Evolutionary conservation across 192 early-diverging fungal genomes (phyloP), one percentile per base, ranked within the genome.

Genomic region (Oehlia diaphana): DNA sequence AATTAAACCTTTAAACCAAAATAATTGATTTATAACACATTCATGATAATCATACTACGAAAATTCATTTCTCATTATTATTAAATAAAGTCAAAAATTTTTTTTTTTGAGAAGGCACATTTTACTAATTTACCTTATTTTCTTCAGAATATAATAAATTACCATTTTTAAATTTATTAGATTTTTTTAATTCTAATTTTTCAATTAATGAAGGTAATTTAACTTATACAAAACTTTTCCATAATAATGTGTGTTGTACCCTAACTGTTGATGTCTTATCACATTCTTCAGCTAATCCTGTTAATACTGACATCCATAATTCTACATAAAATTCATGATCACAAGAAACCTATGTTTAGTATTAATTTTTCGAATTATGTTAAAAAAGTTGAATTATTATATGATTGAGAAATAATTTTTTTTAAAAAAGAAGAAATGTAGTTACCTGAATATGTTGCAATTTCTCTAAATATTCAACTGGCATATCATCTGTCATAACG

Each of bases 311-410:
- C 12, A 87, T 53, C 86, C 84, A 85, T 37, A 87, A 61, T 61
- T 87, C 84, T 14, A 85, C 61, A 72, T 83, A 87, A 78, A 87
- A 85, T 2, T 79, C 79, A 44, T 81, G 82, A 81, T 87, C 84
- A 84, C 80, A 83, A 6, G 79, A 66, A 6, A 81, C 81, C 86
- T 77, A 62, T 12, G 1, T 47, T 47, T 44, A 37, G 58, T 58
- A 33, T 28, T 21, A 31, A 39, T 44, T 39, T 63, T 37, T 75
- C 16, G 19, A 63, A 33, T 63, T 21, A 35, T 9, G 23, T 49
- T 73, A 26, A 49, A 44, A n/a, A 73, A 28, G 16, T 75, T 9
- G 13, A 62, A 28, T 62, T 28, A 28, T 0, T 4, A 42, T 7
- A 42, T 42, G 39, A 42, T 28, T 65, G 28, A 16, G 7, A 31